These are phyloP conservation scores for Triticum timopheevii DNA, from an alignment of 176 grass and related monocot species.

Conservation along the genomic window DNA sequence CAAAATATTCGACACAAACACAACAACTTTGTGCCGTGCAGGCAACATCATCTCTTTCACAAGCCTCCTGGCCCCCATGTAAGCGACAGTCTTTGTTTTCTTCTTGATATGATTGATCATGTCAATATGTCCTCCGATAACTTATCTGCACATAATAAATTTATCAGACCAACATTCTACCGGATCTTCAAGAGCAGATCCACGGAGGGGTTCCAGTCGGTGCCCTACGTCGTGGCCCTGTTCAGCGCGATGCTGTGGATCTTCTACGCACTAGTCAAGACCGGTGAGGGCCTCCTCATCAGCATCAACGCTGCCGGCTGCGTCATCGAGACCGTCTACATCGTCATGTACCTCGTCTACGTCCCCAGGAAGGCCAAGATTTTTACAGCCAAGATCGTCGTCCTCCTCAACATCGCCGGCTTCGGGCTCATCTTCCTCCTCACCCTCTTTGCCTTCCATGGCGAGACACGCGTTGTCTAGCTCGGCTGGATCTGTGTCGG, in stretches of 20 bases:
- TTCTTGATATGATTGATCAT: neutral
- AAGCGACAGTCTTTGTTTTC: slow-evolving; percentile 12
- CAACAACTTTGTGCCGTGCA: slow-evolving; percentile 31
- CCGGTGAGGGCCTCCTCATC: slow-evolving; percentile 52
- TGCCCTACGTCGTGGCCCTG: slow-evolving; percentile 77
- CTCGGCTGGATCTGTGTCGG: slow-evolving; percentile 78
- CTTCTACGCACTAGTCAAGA: slow-evolving; percentile 71
- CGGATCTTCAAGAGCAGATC: slow-evolving; percentile 66
- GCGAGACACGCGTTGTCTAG: slow-evolving; percentile 10
- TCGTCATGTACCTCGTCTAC: slow-evolving; percentile 64
- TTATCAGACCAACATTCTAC: slow-evolving; percentile 69
- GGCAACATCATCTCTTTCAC: slow-evolving; percentile 84
- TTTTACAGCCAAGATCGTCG: slow-evolving; percentile 57
- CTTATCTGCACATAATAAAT: neutral
- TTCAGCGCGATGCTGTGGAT: slow-evolving; percentile 86
- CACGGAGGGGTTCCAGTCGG: slow-evolving; percentile 66
- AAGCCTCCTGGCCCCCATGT: slow-evolving; percentile 71
- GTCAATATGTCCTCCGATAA: neutral
- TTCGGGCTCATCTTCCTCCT: slow-evolving; percentile 63
- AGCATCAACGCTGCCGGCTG: slow-evolving; percentile 63
- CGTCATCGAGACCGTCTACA: slow-evolving; percentile 76
- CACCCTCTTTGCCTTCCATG: slow-evolving; percentile 43
- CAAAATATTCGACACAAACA: no score
- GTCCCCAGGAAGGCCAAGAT: slow-evolving; percentile 48
- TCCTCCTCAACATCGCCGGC: slow-evolving; percentile 46